phyloP scores from a whole-genome alignment of 441 rosid genomes.

The Flueggea neowawraea region DNA sequence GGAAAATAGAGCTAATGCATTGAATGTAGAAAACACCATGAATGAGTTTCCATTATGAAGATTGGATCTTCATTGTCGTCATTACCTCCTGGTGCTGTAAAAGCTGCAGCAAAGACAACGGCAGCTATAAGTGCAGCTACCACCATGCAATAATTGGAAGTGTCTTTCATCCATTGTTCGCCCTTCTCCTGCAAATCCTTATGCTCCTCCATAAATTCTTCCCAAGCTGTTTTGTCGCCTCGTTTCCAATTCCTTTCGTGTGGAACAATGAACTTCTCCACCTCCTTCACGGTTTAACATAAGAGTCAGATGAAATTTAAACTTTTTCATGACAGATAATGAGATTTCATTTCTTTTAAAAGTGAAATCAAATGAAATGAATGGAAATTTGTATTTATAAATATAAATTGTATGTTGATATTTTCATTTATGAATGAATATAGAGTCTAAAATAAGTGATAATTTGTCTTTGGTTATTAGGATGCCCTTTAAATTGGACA shows the following conservation, averaged over 20 bases:
- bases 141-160: slow-evolving; percentile 3
- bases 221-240: background rate
- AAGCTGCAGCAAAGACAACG: slow-evolving; percentile 3
- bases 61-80: background rate
- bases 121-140: slow-evolving; percentile 6
- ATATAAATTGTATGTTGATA: too few relatives aligned
- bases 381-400: too few relatives aligned
- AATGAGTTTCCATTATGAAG: background rate
- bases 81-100: slow-evolving; percentile 5
- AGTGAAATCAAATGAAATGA: too few relatives aligned
- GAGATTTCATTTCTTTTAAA: too few relatives aligned
- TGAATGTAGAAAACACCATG: background rate
- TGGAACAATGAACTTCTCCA: background rate
- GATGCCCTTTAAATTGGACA: too few relatives aligned
- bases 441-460: too few relatives aligned
- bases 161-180: slow-evolving; percentile 3
- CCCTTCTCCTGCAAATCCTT: background rate
- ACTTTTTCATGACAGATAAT: too few relatives aligned
- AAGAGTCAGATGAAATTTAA: too few relatives aligned
- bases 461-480: too few relatives aligned
- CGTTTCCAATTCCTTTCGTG: background rate
- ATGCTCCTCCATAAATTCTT: background rate
- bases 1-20: background rate
- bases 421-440: too few relatives aligned
- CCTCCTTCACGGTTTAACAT: background rate